Base-by-base conservation (phyloP, 257 asterid genomes). In the Lithospermum erythrorhizon region DNA sequence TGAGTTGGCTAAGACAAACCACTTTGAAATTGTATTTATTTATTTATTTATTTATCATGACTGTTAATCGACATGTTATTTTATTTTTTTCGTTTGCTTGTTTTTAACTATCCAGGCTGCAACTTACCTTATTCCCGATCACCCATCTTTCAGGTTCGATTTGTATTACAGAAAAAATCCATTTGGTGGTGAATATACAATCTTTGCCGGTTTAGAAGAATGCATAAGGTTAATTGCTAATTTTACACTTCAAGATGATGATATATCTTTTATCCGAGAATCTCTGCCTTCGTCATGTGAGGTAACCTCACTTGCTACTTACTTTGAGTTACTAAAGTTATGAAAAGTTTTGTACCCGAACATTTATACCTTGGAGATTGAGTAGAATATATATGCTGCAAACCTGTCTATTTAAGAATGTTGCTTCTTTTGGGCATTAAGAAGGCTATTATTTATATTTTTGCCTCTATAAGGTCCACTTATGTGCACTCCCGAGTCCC, bases 141-240 rank as follows among this genome's bases (percentile, higher is more conserved):
- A 6, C 62, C 52, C 59, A 18, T 61, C 29, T 65, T 78, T 54
- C 87, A 93, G 98, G 84, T 93, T 86, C 68, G 98, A 93, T 73
- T 78, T 93, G 79, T 93, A 81, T 66, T 86, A 78, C 49, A 80
- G 98, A 62, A 84, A 59, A 61, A 93, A 83, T 66, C 98, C 97
- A 3, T 93, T 86, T 83, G 98, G 98, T 15, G 98, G 97, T 62
- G 98, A 93, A 82, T 93, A 82, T 70, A 89, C 98, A 45, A 72
- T 89, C 49, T 88, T 88, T 80, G 98, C 95, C 71, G 98, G 98
- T 67, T 76, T 93, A 66, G 98, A 93, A 77, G 97, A 93, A 82
- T 88, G 98, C 77, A 84, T 88, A 75, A 88, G 66, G 83, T 69
- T 93, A 66, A 81, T 93, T 60, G 98, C 98, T 45, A 86, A 86